Conservation (phyloP, 1,284 basidiomycete species). For the Puccinia horiana region DNA sequence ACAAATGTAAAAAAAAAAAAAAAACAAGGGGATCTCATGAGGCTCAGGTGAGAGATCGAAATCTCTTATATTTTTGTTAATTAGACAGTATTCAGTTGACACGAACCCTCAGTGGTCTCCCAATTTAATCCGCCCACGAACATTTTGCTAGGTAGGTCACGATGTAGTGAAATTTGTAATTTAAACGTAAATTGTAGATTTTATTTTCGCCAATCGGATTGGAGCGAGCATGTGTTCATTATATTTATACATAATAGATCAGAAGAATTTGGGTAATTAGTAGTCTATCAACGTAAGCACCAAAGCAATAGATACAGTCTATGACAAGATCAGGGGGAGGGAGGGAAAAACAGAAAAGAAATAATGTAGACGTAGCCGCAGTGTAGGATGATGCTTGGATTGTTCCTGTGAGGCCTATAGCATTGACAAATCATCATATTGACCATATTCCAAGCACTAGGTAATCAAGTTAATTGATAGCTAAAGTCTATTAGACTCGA, state of each 20-base stretch:
- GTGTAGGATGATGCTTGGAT: neutral
- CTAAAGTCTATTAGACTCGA: neutral
- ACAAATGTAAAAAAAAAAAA: neutral
- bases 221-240: constrained; percentile 15
- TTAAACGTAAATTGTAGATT: constrained; percentile 27
- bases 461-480: neutral
- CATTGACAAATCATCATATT: constrained; percentile 17
- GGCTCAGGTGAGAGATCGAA: constrained; percentile 5
- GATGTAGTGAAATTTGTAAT: constrained; percentile 55
- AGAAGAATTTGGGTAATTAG: constrained; percentile 38
- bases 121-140: constrained; percentile 95
- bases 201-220: constrained; percentile 26
- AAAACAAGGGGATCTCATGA: constrained; percentile 6
- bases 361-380: constrained; percentile 38
- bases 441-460: constrained; percentile 8
- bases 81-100: constrained; percentile 21
- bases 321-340: constrained; percentile 26
- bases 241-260: constrained; percentile 35
- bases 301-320: constrained; percentile 23
- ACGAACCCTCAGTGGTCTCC: constrained; percentile 88
- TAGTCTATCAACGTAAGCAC: constrained; percentile 38
- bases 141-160: constrained; percentile 76
- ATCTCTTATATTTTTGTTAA: neutral
- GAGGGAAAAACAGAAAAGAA: constrained; percentile 7
- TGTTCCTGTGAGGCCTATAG: constrained; percentile 2